Evolutionary conservation across 2,329 filamentous ascomycete species (phyloP), one percentile per base, ranked within the genome.

Genomic region (Colletotrichum sp.): DNA sequence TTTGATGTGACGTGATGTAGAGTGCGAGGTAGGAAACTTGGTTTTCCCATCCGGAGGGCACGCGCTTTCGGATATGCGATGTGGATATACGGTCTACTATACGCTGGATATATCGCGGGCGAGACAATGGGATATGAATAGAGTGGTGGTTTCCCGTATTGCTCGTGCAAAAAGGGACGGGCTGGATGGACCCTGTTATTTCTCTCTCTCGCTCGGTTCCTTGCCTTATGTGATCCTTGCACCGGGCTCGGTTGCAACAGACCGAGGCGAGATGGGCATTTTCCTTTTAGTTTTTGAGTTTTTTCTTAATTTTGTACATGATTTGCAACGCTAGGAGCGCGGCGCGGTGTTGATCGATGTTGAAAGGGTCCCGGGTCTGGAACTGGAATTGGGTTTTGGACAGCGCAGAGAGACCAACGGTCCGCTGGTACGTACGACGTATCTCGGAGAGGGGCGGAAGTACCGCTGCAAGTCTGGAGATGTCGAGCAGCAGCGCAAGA

Each of bases 221-320:
- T 13, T 16, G 31, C 55, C 66, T 59, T 47, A n/a, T 34, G 36
- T 33, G 43, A 71, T 38, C 43, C 68, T 71, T 61, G 70, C 36
- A 47, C 38, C 38, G 18, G n/a, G 27, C 71, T 71, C 71, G 68
- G 71, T 66, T 73, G 16, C 55, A 33, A 24, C 62, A 66, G 62
- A 51, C 71, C 71, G 68, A 71, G 62, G 54, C 66, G 29, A 31
- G 29, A 33, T 70, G 31, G 61, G 61, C 38, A 47, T 47, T n/a
- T 47, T 21, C 38, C 38, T 43, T 34, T 64, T 34, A 38, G 27
- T 27, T 18, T 31, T 24, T 29, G 38, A 47, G 38, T 47, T 47
- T 47, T 36, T 29, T 7, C 29, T 27, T 27, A 5, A 27, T 58
- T 54, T 13, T 34, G 29, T 59, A 24, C 33, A 47, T 59, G 66